These are phyloP conservation scores for Candida cerambycidarum DNA, from an alignment of 805 yeast species.

Conservation along the genomic window DNA sequence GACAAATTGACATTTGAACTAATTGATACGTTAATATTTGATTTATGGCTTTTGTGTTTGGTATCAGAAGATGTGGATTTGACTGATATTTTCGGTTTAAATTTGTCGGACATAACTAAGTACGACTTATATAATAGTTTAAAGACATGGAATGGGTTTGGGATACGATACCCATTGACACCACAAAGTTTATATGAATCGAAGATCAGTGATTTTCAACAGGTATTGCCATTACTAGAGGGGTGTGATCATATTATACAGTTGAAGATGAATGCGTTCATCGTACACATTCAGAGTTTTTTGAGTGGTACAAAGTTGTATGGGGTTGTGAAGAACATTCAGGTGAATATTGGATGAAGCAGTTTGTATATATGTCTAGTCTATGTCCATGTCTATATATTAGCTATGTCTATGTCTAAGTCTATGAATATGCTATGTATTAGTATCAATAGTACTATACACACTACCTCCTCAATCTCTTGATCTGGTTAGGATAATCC, in stretches of 20 bases:
- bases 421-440: too few species aligned
- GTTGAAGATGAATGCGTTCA: constrained; percentile 20
- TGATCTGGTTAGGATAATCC: constrained; percentile 47
- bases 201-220: constrained; percentile 5
- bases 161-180: constrained; percentile 25
- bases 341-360: background rate
- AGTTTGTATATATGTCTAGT: too few species aligned
- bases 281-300: constrained; percentile 19
- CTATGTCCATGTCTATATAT: too few species aligned
- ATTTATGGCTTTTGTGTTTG: constrained; percentile 46
- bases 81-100: constrained; percentile 9
- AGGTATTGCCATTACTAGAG: constrained; percentile 4
- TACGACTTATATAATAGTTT: constrained; percentile 22
- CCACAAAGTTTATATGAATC: constrained; percentile 15
- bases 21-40: constrained; percentile 50
- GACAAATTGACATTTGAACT: constrained; percentile 34
- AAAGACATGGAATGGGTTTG: constrained; percentile 27
- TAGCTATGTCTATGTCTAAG: too few species aligned
- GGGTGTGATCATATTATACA: constrained; percentile 10
- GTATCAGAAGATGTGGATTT: constrained; percentile 19
- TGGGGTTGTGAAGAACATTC: background rate
- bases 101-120: constrained; percentile 4
- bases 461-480: constrained; percentile 33
- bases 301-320: constrained; percentile 20
- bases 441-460: too few species aligned